Percentiles rank a stretch among this genome's conserved stretches.
Conservation (phyloP, 2,329 filamentous ascomycete species). For the Microascus cirrosus region DNA sequence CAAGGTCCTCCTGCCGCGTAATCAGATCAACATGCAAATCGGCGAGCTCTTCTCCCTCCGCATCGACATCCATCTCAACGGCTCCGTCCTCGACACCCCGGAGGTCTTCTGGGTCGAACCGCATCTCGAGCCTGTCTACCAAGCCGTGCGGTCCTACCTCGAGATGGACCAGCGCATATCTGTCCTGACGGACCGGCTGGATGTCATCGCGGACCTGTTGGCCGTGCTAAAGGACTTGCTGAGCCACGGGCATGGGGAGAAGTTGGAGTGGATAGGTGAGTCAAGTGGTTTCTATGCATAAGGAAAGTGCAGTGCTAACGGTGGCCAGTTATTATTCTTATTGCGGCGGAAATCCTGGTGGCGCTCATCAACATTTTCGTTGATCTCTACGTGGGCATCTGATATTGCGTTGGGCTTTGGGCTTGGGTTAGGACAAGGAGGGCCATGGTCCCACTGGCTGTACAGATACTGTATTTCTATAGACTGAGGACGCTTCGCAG, state of each 20-base stretch:
- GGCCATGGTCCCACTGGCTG: neutral
- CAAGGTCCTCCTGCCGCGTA: constrained; percentile 76
- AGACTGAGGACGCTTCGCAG: neutral
- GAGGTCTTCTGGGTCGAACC: constrained; percentile 99
- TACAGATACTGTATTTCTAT: neutral
- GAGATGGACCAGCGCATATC: constrained; percentile 96
- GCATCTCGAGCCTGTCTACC: constrained; percentile 90
- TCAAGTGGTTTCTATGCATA: constrained; percentile 9
- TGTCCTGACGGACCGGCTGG: constrained; percentile 74
- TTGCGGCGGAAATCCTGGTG: constrained; percentile 89
- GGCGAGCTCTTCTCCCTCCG: constrained; percentile 95
- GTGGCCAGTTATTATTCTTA: constrained; percentile 73
- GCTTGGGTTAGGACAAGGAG: neutral
- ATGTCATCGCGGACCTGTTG: constrained; percentile 82
- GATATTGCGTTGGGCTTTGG: neutral
- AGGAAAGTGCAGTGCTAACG: neutral
- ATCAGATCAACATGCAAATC: constrained; percentile 98
- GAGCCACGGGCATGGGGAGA: constrained; percentile 85
- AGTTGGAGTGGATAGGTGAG: constrained; percentile 80
- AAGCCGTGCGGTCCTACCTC: constrained; percentile 86
- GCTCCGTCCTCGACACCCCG: constrained; percentile 89
- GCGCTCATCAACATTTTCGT: constrained; percentile 92
- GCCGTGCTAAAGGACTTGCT: constrained; percentile 92
- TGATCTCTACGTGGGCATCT: constrained; percentile 60
- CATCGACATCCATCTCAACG: constrained; percentile 97